Percentiles rank a stretch among this genome's conserved stretches.
Conservation (phyloP, 345 rosid genomes). For the Eutrema yunnanense region DNA sequence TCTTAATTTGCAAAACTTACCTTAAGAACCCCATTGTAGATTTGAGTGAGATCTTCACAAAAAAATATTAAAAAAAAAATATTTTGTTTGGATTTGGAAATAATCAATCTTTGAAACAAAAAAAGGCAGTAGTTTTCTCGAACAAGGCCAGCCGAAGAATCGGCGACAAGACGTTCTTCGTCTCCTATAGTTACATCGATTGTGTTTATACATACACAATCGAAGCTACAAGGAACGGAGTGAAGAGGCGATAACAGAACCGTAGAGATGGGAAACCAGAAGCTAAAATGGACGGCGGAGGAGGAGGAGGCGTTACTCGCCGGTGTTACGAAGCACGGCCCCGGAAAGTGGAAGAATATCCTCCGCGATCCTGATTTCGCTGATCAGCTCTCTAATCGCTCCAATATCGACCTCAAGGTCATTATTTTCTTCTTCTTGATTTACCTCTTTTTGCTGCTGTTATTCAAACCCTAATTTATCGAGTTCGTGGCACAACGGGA, state of each 20-base stretch:
- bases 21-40: background rate
- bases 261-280: slow-evolving; percentile 71
- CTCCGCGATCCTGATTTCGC: slow-evolving; percentile 67
- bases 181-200: background rate
- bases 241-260: background rate
- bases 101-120: background rate
- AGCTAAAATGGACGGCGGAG: slow-evolving; percentile 80
- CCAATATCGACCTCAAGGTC: slow-evolving; percentile 91
- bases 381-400: slow-evolving; percentile 52
- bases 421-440: background rate
- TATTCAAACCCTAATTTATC: slow-evolving; percentile 8
- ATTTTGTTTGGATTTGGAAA: background rate
- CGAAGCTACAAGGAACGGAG: background rate
- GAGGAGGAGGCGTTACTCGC: slow-evolving; percentile 71
- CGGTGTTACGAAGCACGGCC: slow-evolving; percentile 66
- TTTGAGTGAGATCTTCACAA: background rate
- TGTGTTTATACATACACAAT: background rate
- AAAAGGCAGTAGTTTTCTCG: background rate
- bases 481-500: background rate
- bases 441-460: background rate
- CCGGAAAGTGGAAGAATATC: slow-evolving; percentile 91
- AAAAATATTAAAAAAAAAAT: background rate
- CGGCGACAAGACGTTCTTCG: background rate
- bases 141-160: background rate
- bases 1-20: background rate